Evolutionary conservation across 1,284 basidiomycete genomes (phyloP).

Genomic region (Peniophora sp.): DNA sequence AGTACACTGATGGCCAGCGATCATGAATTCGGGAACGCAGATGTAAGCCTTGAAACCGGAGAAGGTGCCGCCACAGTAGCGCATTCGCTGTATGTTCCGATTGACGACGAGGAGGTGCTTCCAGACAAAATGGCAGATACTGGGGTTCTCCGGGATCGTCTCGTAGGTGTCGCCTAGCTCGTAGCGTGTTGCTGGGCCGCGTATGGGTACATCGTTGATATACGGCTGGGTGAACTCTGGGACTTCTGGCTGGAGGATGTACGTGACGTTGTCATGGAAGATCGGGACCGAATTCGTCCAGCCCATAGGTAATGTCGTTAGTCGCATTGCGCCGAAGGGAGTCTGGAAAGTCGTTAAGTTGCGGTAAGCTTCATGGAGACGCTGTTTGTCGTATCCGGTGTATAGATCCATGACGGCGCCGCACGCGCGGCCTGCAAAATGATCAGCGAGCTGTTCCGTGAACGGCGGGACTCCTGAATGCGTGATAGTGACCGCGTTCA

Average conservation of each 20-base stretch:
- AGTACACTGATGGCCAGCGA: slow-evolving; percentile 20
- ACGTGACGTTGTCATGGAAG: slow-evolving; percentile 24
- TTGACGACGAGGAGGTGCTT: slow-evolving; percentile 21
- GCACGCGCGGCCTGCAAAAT: slow-evolving; percentile 22
- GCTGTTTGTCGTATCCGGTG: slow-evolving; percentile 10
- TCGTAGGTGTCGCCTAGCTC: slow-evolving; percentile 15
- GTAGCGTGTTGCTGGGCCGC: slow-evolving; percentile 15
- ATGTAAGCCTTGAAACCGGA: slow-evolving; percentile 14
- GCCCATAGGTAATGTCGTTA: slow-evolving; percentile 25
- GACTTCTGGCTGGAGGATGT: slow-evolving; percentile 25
- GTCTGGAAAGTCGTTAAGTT: slow-evolving; percentile 15
- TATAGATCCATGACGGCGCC: slow-evolving; percentile 23
- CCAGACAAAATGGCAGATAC: slow-evolving; percentile 25
- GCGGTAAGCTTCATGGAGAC: slow-evolving; percentile 14
- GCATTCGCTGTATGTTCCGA: slow-evolving; percentile 20
- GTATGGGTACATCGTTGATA: slow-evolving; percentile 20
- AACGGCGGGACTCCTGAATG: slow-evolving; percentile 24
- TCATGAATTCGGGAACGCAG: slow-evolving; percentile 11
- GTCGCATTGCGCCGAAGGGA: slow-evolving; percentile 8
- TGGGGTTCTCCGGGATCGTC: slow-evolving; percentile 19
- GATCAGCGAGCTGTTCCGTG: slow-evolving; percentile 21
- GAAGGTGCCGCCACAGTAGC: slow-evolving; percentile 17
- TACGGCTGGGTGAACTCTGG: slow-evolving; percentile 23
- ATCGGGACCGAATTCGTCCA: slow-evolving; percentile 29
- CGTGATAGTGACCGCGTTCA: slow-evolving; percentile 25